Evolutionary conservation across 805 yeast genomes (phyloP), one percentile per base, ranked within the genome.

Genomic region (Candida tammaniensis): DNA sequence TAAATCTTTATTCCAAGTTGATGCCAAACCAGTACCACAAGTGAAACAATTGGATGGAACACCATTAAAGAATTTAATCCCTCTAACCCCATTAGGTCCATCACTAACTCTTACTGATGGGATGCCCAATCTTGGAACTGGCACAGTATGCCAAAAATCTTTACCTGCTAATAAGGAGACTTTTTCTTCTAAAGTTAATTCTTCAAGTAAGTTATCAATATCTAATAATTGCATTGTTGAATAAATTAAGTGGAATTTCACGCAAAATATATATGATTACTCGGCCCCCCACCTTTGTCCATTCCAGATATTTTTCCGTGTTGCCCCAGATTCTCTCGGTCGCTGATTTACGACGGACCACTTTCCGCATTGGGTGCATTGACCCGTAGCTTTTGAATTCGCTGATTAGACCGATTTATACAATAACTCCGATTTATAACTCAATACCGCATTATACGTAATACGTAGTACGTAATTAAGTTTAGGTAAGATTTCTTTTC

Each of bases 41-140:
- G 83, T 80, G 45, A 78, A 65, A 42, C 80, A 76, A 40, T 76
- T 79, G 27, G 80, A 64, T 6, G 78, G 78, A 16, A 64, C 60
- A 24, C 74, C 64, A 40, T 70, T 59, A 48, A 75, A 72, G 47
- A 76, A 75, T 27, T 58, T 65, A 14, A 78, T 74, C 17, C 83
- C 83, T 42, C 83, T 61, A 30, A 76, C 64, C 42, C 84, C 84
- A 47, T 78, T 78, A 30, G 84, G 84, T 13, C 84, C 84, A 50
- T 78, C 84, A 19, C 57, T 48, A 15, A 74, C 53, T 44, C 80
- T 61, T 5, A 77, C 47, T 0, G 73, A 54, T 3, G 80, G 80
- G 22, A 76, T 54, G 13, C 58, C 61, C 22, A 71, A 52, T 25
- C 70, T 43, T 21, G 53, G 55, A 17, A 74, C 57, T 3, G 68